A percentile compares a stretch with the other conserved stretches of the same genome.
Conservation (phyloP, 2,329 filamentous ascomycete genomes). For the Leptosphaerulina australis region DNA sequence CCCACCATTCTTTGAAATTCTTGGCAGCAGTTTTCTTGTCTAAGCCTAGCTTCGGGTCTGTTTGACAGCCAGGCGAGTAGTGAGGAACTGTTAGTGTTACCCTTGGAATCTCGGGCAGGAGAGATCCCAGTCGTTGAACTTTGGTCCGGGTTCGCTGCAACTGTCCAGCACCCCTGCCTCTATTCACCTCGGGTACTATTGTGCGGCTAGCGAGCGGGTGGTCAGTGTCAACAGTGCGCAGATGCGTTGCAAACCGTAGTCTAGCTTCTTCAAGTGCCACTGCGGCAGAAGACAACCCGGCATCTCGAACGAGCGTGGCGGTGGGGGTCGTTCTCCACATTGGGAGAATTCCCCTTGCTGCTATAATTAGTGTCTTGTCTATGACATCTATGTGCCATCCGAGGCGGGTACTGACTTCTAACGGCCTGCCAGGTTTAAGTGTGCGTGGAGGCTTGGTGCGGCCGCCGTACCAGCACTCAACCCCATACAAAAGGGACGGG, state of each 20-base stretch:
- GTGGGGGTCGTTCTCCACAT: conserved; percentile 7
- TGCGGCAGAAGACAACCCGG: neutral
- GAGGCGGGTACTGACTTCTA: conserved; percentile 2
- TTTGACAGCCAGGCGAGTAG: neutral
- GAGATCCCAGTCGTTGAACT: neutral
- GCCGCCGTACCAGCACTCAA: conserved; percentile 10
- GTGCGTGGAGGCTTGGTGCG: neutral
- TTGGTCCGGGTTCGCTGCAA: neutral
- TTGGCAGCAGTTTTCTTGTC: too few species aligned
- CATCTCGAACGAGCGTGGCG: neutral
- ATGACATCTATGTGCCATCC: conserved; percentile 6
- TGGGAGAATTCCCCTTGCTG: conserved; percentile 1
- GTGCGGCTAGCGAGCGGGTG: neutral
- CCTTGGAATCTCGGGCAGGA: neutral
- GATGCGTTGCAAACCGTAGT: neutral
- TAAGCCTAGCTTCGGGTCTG: too few species aligned
- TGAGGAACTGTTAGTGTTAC: neutral
- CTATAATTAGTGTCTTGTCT: conserved; percentile 1
- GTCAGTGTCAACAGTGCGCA: neutral
- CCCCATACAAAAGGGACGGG: conserved; percentile 7
- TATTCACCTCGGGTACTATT: neutral
- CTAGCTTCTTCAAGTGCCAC: neutral
- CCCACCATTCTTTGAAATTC: too few species aligned
- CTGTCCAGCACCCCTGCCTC: neutral
- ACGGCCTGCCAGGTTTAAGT: neutral